These are phyloP conservation scores for Xylariaceae sp. DNA, from an alignment of 2,329 filamentous ascomycete species.

Conservation along the genomic window DNA sequence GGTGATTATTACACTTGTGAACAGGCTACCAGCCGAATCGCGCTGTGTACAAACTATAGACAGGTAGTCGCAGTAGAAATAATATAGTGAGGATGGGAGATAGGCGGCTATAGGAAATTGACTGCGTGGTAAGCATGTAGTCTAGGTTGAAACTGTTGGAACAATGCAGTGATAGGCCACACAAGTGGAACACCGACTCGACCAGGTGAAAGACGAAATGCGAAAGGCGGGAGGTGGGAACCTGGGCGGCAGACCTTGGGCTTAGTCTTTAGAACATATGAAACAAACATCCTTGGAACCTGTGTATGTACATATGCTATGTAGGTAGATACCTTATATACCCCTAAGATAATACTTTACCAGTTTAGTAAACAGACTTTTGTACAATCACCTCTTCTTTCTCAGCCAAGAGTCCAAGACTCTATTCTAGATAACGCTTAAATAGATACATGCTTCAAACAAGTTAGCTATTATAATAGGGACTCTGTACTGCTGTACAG, in stretches of 20 bases:
- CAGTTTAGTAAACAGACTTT: no score
- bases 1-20: constrained; percentile 1
- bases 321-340: no score
- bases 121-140: constrained; percentile 5
- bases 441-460: no score
- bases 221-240: neutral
- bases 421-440: no score
- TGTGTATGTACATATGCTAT: neutral
- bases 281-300: no score
- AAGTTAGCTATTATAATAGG: no score
- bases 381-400: no score
- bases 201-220: constrained; percentile 7
- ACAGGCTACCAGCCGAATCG: constrained; percentile 6
- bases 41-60: constrained; percentile 10
- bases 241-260: no score
- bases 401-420: no score
- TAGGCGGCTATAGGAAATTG: constrained; percentile 3
- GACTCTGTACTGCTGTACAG: no score
- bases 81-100: constrained; percentile 6
- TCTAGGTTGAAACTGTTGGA: constrained; percentile 7
- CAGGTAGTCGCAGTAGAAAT: constrained; percentile 2
- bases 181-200: constrained; percentile 16
- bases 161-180: constrained; percentile 11
- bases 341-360: no score
- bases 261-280: no score